phyloP scores from a whole-genome alignment of 2,329 filamentous ascomycete genomes.

The Diaporthe longicolla region DNA sequence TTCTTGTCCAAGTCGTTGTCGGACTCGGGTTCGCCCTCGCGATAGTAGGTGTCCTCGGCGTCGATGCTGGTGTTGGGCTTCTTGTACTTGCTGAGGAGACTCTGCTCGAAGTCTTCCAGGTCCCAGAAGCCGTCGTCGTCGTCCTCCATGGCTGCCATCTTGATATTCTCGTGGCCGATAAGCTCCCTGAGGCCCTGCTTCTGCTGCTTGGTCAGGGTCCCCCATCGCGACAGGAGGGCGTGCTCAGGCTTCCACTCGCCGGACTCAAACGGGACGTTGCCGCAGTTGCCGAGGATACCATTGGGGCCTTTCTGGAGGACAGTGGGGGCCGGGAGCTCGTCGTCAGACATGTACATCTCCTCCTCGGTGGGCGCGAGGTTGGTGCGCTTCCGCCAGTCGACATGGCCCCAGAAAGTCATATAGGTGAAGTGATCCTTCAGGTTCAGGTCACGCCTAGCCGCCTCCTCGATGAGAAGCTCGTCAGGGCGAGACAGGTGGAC shows the following conservation, averaged over 20 bases:
- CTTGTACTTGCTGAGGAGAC: not conserved
- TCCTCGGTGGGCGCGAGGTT: conserved; percentile 65
- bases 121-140: conserved; percentile 36
- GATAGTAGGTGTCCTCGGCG: not conserved
- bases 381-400: conserved; percentile 66
- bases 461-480: conserved; percentile 71
- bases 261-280: conserved; percentile 51
- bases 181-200: conserved; percentile 55
- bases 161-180: conserved; percentile 47
- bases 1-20: not conserved
- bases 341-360: conserved; percentile 67
- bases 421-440: conserved; percentile 67
- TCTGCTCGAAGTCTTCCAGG: not conserved
- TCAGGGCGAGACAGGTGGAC: conserved; percentile 68
- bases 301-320: conserved; percentile 30
- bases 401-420: conserved; percentile 75
- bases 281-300: conserved; percentile 45
- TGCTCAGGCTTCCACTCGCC: conserved; percentile 61
- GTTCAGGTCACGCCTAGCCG: conserved; percentile 63
- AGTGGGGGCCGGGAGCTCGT: conserved; percentile 52
- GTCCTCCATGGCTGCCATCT: conserved; percentile 43
- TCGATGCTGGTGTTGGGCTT: not conserved
- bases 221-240: conserved; percentile 61
- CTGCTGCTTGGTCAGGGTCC: conserved; percentile 53
- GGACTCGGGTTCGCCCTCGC: conserved; percentile 4